phyloP scores from a whole-genome alignment of 306 rosid species.

The Citrullus mucosospermus region DNA sequence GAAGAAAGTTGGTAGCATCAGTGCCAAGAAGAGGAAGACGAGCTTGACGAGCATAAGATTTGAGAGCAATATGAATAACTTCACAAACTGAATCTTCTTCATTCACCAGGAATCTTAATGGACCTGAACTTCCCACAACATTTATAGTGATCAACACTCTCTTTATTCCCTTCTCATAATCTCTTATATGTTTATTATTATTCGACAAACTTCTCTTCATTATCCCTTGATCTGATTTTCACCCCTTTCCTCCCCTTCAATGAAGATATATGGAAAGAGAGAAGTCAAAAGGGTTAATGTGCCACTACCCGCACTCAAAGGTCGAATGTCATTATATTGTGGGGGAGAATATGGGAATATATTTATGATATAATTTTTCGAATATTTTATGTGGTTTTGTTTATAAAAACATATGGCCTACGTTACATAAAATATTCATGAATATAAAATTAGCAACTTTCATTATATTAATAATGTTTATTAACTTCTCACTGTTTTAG shows the following conservation, averaged over 20 bases:
- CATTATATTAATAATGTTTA: too few species aligned
- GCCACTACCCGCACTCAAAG: too few species aligned
- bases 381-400: background rate
- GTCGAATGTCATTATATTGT: background rate
- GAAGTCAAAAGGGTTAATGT: background rate
- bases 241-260: too few species aligned
- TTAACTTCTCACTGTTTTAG: too few species aligned
- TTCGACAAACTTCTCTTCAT: background rate
- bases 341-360: background rate
- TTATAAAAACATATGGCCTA: too few species aligned
- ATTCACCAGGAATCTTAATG: conserved; percentile 23
- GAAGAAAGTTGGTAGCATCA: conserved; percentile 14
- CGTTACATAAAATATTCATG: too few species aligned
- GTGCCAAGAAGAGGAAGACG: conserved; percentile 24
- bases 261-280: background rate
- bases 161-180: too few species aligned
- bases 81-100: conserved; percentile 12
- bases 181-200: too few species aligned
- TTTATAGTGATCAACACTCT: background rate
- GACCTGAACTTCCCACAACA: conserved; percentile 21
- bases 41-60: conserved; percentile 22
- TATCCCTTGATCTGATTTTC: too few species aligned
- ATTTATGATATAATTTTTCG: background rate
- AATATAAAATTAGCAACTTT: too few species aligned
- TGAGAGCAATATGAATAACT: conserved; percentile 19